Conservation (phyloP, 495 filamentous ascomycete genomes). For the Oidiodendron maius region DNA sequence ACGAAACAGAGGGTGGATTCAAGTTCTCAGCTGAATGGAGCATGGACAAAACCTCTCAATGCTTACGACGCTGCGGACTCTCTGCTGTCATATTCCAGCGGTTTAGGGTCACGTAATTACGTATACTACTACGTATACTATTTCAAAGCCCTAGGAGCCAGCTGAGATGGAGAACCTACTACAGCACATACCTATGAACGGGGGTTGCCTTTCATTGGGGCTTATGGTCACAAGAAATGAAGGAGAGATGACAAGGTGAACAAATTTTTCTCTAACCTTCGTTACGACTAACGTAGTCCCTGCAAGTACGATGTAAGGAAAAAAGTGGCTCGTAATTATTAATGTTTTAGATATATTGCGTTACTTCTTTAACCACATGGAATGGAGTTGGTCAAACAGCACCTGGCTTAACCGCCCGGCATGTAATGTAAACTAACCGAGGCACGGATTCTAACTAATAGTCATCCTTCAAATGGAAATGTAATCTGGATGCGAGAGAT, state of each 20-base stretch:
- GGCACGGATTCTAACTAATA: background rate
- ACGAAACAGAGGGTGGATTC: background rate
- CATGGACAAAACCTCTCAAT: background rate
- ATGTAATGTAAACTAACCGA: background rate
- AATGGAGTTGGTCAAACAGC: background rate
- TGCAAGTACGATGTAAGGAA: background rate
- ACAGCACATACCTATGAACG: too few relatives aligned
- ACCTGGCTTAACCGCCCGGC: background rate
- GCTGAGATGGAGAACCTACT: background rate
- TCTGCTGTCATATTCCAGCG: background rate
- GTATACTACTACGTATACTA: too few relatives aligned
- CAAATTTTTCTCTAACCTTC: background rate
- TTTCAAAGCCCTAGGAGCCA: background rate
- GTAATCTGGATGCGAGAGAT: background rate
- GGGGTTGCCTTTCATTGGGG: too few relatives aligned
- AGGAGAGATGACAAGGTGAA: background rate
- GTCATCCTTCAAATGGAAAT: background rate
- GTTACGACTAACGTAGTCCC: background rate
- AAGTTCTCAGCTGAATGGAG: background rate
- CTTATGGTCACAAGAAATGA: background rate
- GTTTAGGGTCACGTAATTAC: background rate
- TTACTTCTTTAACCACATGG: background rate
- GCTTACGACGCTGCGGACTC: background rate
- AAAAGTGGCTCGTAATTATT: background rate
- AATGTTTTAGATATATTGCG: background rate